Evolutionary conservation across 2,329 filamentous ascomycete genomes (phyloP), one percentile per base, ranked within the genome.

Genomic region (Periconia sp.): DNA sequence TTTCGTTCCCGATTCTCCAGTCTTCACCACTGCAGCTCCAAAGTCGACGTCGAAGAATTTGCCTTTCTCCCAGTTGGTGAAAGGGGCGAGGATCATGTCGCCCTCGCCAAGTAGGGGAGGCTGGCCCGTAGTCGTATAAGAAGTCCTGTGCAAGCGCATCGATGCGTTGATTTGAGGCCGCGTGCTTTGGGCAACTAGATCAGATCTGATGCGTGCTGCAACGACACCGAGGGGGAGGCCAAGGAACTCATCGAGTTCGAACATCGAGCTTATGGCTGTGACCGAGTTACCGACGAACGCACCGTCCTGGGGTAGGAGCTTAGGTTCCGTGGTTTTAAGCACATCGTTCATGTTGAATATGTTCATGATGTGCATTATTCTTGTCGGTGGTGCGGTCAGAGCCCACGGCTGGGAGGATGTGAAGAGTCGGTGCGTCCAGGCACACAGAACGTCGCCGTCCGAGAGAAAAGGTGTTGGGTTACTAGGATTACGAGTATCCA

Each of bases 311-410:
- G 62, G 58, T 1, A 65, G 50, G 13, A 66, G 44, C 15, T 45
- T 41, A 14, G 61, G 59, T 18, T 33, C 13, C 10, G 56, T 56
- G 15, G n/a, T 30, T 33, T 19, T 46, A 43, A 63, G 30, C 7
- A 68, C 8, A 11, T 60, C 53, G 40, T 65, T 66, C 55, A 66
- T 52, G 23, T 59, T 62, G 46, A 67, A 55, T 19, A 66, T 60
- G 44, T 69, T 72, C 48, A 65, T 47, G 35, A 67, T 20, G 7
- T 53, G 48, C 44, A 71, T 42, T 13, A 58, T 60, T 10, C 56
- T 60, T 1, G 35, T 53, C 9, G 59, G 54, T n/a, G 57, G 42
- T 13, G 56, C 47, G 33, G 50, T 31, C 8, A 54, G 19, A 13
- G 57, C 41, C 57, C 58, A 59, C 27, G 57, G 56, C 18, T 56